phyloP scores from a whole-genome alignment of 140 eudicot genomes.

The Anethum foeniculum region DNA sequence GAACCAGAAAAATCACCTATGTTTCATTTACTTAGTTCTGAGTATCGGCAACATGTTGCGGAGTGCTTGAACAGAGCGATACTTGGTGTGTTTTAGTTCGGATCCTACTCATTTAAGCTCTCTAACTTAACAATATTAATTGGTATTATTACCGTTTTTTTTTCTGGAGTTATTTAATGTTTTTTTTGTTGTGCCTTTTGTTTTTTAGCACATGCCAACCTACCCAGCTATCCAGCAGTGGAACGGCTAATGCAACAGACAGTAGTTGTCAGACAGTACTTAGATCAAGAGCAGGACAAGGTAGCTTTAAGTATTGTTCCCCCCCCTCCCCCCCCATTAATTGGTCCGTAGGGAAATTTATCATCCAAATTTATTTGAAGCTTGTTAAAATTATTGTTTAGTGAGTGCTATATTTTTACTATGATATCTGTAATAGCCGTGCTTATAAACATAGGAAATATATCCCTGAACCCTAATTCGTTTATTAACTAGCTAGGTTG shows the following conservation, averaged over 20 bases:
- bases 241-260: slow-evolving; percentile 88
- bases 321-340: background rate
- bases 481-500: background rate
- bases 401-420: background rate
- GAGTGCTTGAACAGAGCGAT: slow-evolving; percentile 79
- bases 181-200: slow-evolving; percentile 10
- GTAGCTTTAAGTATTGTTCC: slow-evolving; percentile 28
- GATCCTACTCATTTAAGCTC: background rate
- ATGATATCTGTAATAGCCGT: background rate
- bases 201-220: slow-evolving; percentile 45
- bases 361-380: background rate
- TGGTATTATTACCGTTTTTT: background rate
- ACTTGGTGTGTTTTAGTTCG: slow-evolving; percentile 44
- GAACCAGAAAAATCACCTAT: slow-evolving; percentile 92
- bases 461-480: background rate
- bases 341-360: background rate
- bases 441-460: background rate
- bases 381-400: background rate
- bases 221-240: slow-evolving; percentile 66
- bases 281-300: slow-evolving; percentile 73
- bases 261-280: slow-evolving; percentile 67
- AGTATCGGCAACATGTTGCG: slow-evolving; percentile 66
- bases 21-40: slow-evolving; percentile 75
- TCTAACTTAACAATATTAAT: background rate
- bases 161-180: slow-evolving; percentile 5